Evolutionary conservation across 768 basidiomycete species (phyloP), one percentile per base, ranked within the genome.

Genomic region (Lentinula guzmanii): DNA sequence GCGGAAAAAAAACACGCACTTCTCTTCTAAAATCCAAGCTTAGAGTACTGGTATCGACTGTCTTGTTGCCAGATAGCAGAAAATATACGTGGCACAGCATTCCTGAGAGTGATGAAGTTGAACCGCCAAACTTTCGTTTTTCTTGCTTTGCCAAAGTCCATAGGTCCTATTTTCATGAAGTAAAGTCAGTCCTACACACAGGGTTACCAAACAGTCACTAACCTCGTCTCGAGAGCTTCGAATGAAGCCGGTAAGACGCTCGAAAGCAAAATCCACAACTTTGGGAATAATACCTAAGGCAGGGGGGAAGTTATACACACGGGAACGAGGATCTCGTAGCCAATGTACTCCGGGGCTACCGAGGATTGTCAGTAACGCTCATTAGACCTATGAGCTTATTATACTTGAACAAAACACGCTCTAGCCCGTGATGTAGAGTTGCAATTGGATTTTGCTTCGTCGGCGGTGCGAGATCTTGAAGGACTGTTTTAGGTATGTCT

Each of bases 81-180:
- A 93, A 93, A 70, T 97, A 98, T 16, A 96, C 84, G 52, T 98
- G 94, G 48, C 85, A 80, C 46, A 97, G 78, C 67, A 95, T 85
- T 39, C 90, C 87, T 0, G 93, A 88, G 56, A 97, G 72, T 1
- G 93, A 94, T 7, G 94, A 96, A 0, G 95, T 98, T 3, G 93
- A 95, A 3, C 95, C 96, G 2, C 84, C 83, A 70, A 91, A 97
- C 31, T 68, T 76, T 46, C 82, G 81, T 0, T 79, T 72, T 62
- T 91, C 78, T 46, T 74, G 71, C 65, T 80, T 77, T 1, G 90
- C 89, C 13, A 96, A 73, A 9, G 68, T 66, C 63, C 78, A 77
- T 9, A 96, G 74, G 61, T 92, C 89, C 89, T 94, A 58, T 9
- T 52, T 10, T 51, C 61, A 13, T 59, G 18, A 41, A 55, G 39